Evolutionary conservation across 495 filamentous ascomycete species (phyloP), one percentile per base, ranked within the genome.

Genomic region (Aspergillus funiculosus): DNA sequence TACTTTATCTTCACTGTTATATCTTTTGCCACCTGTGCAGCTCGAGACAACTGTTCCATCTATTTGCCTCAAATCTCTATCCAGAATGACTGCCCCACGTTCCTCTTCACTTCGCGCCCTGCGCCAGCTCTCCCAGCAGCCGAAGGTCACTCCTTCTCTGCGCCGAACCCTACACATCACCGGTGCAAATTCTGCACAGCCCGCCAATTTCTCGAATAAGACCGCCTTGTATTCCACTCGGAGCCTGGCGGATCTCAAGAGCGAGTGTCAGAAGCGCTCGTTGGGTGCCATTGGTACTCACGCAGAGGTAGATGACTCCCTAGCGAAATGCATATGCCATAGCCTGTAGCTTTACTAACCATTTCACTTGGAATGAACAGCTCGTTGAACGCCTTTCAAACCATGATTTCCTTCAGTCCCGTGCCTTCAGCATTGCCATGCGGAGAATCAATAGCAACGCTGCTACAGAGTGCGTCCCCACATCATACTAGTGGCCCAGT

Each of bases 101-200:
- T 71, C 68, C 26, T 57, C 63, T 20, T 77, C 74, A 18, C 55
- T 76, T 18, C 73, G 74, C 43, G 71, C 67, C 46, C 63, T 79
- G 30, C 71, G 64, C 50, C 54, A 63, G 44, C 60, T 79, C 29
- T 62, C 68, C 10, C 66, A 70, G 58, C 73, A 68, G 48, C 60
- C 51, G 27, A 57, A 51, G 39, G 56, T 66, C 46, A 50, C 59
- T 29, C 62, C 63, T 27, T 50, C 60, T 52, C 42, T 60, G 48
- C 70, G 69, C 43, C 77, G 77, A 30, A 39, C 58, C 39, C 66
- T 81, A 30, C 72, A 76, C 64, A 80, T 81, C 51, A 69, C 73
- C 25, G 76, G 76, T 42, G 67, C 65, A n/a, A 65, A 74, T 49
- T 71, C 71, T 29, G 75, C 62, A 48, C 66, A 68, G 43, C 58